These are phyloP conservation scores for Phalaenopsis equestris DNA, from an alignment of 106 monocot species.

Conservation along the genomic window DNA sequence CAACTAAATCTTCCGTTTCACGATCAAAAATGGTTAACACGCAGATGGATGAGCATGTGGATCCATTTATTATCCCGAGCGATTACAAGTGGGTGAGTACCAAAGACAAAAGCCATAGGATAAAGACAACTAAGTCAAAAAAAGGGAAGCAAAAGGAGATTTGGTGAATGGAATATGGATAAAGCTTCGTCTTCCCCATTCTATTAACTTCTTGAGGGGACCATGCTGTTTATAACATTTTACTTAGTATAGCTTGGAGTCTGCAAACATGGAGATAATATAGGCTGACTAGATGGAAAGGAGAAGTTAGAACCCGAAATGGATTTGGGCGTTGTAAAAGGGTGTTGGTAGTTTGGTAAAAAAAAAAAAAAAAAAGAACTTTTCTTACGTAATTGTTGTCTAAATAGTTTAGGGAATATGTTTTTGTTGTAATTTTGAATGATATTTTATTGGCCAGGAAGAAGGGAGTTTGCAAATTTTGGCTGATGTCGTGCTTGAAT, in stretches of 20 bases:
- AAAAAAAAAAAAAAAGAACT: not conserved
- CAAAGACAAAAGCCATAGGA: constrained; percentile 16
- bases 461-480: not conserved
- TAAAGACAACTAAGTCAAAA: constrained; percentile 38
- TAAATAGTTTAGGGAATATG: not conserved
- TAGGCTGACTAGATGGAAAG: not conserved
- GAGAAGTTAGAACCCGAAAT: not conserved
- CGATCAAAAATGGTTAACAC: constrained; percentile 40
- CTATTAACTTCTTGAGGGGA: not conserved
- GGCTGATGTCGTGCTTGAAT: not conserved
- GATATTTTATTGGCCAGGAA: not conserved
- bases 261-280: not conserved
- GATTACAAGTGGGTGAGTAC: constrained; percentile 55
- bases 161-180: constrained; percentile 8
- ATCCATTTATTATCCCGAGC: constrained; percentile 59
- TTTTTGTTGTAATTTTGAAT: not conserved
- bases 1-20: constrained; percentile 19
- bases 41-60: constrained; percentile 27
- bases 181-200: not conserved
- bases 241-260: not conserved
- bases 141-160: constrained; percentile 33
- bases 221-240: not conserved
- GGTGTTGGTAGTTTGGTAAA: not conserved
- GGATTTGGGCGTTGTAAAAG: not conserved
- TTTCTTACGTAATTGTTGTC: not conserved